These are phyloP conservation scores for Zalaria sp. DNA, from an alignment of 2,329 filamentous ascomycete species.

Conservation along the genomic window DNA sequence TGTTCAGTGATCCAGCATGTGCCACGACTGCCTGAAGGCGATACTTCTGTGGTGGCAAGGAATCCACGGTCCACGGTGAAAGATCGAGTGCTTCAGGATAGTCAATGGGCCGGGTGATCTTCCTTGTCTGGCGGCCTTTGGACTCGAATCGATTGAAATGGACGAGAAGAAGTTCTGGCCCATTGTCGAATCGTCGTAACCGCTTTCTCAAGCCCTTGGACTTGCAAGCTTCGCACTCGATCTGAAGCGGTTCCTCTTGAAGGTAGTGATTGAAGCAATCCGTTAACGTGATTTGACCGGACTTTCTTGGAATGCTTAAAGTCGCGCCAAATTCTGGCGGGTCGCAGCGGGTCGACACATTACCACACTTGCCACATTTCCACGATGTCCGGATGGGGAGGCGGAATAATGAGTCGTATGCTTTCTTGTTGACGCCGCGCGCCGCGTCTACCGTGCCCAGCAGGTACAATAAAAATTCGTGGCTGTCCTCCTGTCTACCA, in stretches of 20 bases:
- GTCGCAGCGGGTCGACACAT: conserved; percentile 1
- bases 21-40: conserved; percentile 8
- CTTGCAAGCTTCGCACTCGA: conserved; percentile 8
- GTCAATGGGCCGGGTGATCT: conserved; percentile 4
- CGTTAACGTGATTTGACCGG: conserved; percentile 1
- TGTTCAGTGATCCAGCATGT: conserved; percentile 6
- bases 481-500: conserved; percentile 6
- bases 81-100: conserved; percentile 7
- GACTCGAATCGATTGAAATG: conserved; percentile 8
- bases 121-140: not conserved
- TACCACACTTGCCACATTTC: conserved; percentile 5
- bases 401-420: conserved; percentile 4
- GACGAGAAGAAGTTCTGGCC: conserved; percentile 9
- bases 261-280: conserved; percentile 6
- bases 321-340: conserved; percentile 4
- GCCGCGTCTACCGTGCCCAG: conserved; percentile 4
- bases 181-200: conserved; percentile 2
- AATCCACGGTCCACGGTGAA: conserved; percentile 1
- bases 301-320: conserved; percentile 4
- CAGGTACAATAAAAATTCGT: conserved; percentile 6
- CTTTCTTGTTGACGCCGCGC: conserved; percentile 1
- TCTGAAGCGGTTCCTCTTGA: conserved; percentile 4
- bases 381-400: conserved; percentile 6
- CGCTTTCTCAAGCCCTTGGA: conserved; percentile 3
- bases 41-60: conserved; percentile 5